A percentile compares a stretch with the other conserved stretches of the same genome.
Conservation (phyloP, 768 basidiomycete genomes). For the Gautieria morchelliformis region DNA sequence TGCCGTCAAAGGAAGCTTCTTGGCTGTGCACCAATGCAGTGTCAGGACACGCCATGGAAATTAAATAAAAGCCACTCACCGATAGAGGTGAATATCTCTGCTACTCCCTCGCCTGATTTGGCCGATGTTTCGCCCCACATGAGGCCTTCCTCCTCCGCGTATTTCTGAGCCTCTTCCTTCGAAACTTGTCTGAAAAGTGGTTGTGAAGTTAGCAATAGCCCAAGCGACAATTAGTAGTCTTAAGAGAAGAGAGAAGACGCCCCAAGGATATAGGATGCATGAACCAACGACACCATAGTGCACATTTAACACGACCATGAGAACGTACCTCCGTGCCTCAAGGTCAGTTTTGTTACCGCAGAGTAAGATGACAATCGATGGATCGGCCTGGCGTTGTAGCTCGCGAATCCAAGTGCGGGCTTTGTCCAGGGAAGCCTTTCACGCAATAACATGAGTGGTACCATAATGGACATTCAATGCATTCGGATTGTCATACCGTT, state of each 20-base stretch:
- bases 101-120: slow-evolving; percentile 79
- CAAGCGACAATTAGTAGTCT: neutral
- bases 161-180: slow-evolving; percentile 85
- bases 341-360: slow-evolving; percentile 95
- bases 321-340: slow-evolving; percentile 48
- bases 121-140: slow-evolving; percentile 92
- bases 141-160: slow-evolving; percentile 83
- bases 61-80: slow-evolving; percentile 35
- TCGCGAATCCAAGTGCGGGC: slow-evolving; percentile 95
- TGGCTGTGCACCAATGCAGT: slow-evolving; percentile 38
- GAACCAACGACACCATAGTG: no score
- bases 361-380: slow-evolving; percentile 90
- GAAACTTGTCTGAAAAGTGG: slow-evolving; percentile 44
- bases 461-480: neutral
- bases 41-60: slow-evolving; percentile 2
- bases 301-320: neutral
- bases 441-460: neutral
- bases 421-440: slow-evolving; percentile 77
- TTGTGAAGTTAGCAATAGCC: neutral
- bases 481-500: slow-evolving; percentile 20
- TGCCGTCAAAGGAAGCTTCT: slow-evolving; percentile 80
- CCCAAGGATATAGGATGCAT: no score
- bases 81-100: slow-evolving; percentile 79
- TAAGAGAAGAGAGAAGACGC: neutral
- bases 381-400: slow-evolving; percentile 95